Conservation (phyloP, 179 eudicot genomes). For the Kewa caespitosa region DNA sequence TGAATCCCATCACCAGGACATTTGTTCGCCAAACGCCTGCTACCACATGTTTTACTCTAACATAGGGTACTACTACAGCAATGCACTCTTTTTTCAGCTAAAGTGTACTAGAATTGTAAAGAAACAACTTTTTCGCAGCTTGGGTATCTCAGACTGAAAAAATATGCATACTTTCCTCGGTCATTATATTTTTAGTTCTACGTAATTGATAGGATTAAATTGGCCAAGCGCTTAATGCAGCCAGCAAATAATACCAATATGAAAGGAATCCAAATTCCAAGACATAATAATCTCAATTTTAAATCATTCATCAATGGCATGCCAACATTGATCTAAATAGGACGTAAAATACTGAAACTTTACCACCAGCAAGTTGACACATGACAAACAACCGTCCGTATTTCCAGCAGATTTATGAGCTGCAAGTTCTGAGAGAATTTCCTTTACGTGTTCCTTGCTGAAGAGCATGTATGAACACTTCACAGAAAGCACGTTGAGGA, state of each 20-base stretch:
- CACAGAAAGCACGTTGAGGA: slow-evolving; percentile 65
- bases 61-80: no score
- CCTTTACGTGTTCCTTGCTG: slow-evolving; percentile 91
- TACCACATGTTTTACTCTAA: no score
- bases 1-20: no score
- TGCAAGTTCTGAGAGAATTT: slow-evolving; percentile 60
- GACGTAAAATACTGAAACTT: slow-evolving; percentile 19
- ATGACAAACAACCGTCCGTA: slow-evolving; percentile 55
- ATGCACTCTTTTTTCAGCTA: neutral
- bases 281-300: neutral
- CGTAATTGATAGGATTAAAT: no score
- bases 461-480: slow-evolving; percentile 90
- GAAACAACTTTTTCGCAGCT: neutral
- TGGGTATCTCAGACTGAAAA: neutral
- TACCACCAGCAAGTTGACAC: slow-evolving; percentile 97
- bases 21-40: no score
- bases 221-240: neutral
- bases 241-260: slow-evolving; percentile 1
- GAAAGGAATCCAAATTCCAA: neutral
- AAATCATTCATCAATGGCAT: neutral
- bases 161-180: no score
- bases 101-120: neutral
- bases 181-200: no score
- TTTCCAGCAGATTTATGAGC: slow-evolving; percentile 58
- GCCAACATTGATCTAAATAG: neutral